These are phyloP conservation scores for Gossypium raimondii DNA, from an alignment of 345 rosid species.

Conservation along the genomic window DNA sequence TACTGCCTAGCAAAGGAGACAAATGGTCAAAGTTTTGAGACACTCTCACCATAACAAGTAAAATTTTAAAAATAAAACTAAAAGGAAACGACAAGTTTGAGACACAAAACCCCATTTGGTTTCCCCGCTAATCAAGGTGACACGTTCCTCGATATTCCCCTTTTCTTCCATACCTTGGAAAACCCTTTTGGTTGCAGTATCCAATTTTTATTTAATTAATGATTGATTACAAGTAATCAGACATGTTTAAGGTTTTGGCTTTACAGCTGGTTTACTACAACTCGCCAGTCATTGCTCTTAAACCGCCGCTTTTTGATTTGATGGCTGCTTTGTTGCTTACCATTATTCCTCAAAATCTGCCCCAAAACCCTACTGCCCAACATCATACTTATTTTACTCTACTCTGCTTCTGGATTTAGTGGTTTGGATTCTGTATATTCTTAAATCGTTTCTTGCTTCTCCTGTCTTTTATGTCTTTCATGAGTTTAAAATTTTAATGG, in stretches of 20 bases:
- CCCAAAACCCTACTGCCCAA: neutral
- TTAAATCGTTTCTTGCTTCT: neutral
- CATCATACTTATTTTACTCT: neutral
- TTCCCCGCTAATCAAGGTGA: constrained; percentile 43
- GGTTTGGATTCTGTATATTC: neutral
- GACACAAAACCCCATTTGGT: constrained; percentile 24
- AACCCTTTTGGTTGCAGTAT: neutral
- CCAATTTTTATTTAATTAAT: neutral
- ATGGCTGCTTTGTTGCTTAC: neutral
- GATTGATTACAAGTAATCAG: neutral
- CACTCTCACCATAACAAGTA: neutral
- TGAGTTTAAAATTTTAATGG: too few relatives aligned
- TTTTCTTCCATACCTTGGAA: neutral
- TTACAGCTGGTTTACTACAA: constrained; percentile 31
- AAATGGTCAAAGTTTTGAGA: constrained; percentile 32
- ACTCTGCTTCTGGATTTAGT: neutral
- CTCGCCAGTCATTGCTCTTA: constrained; percentile 25
- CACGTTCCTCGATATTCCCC: constrained; percentile 39
- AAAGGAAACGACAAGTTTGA: constrained; percentile 18
- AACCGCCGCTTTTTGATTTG: neutral
- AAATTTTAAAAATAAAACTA: neutral
- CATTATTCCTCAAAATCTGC: constrained; percentile 11
- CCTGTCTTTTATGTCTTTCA: neutral
- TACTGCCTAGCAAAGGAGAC: constrained; percentile 9
- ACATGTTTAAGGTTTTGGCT: neutral